Conservation (phyloP, 2,329 filamentous ascomycete species). For the Tothia fuscella region DNA sequence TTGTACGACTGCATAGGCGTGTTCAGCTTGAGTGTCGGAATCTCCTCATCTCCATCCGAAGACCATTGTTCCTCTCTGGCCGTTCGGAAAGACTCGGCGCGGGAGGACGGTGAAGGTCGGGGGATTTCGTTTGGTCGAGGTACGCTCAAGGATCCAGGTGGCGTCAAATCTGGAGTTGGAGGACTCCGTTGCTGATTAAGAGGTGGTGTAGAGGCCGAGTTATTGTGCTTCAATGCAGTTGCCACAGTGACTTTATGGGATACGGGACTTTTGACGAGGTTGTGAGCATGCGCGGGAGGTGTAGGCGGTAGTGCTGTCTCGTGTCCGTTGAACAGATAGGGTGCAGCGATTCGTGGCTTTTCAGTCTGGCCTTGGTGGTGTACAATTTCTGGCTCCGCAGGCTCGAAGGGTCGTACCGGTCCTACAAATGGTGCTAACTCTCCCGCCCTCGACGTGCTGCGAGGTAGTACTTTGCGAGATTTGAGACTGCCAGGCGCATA, state of each 20-base stretch:
- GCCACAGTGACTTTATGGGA: not conserved
- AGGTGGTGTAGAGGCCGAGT: not conserved
- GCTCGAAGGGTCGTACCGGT: too few relatives aligned
- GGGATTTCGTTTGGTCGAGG: not conserved
- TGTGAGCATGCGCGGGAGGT: slow-evolving; percentile 2
- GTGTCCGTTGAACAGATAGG: not conserved
- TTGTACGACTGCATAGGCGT: not conserved
- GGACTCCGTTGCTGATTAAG: slow-evolving; percentile 15
- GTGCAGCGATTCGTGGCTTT: too few relatives aligned
- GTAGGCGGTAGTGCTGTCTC: slow-evolving; percentile 7
- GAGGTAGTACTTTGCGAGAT: too few relatives aligned
- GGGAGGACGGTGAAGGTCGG: slow-evolving; percentile 26
- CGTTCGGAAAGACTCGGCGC: slow-evolving; percentile 35
- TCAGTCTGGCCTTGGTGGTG: too few relatives aligned
- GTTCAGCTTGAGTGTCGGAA: not conserved
- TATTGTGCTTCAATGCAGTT: not conserved
- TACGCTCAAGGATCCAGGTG: slow-evolving; percentile 14
- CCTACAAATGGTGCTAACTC: too few relatives aligned
- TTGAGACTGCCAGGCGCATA: too few relatives aligned
- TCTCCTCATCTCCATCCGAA: slow-evolving; percentile 20
- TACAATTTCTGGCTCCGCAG: too few relatives aligned
- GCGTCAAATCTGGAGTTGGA: slow-evolving; percentile 25
- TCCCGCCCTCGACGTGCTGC: too few relatives aligned
- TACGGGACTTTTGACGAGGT: not conserved
- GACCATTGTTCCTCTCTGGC: slow-evolving; percentile 30